Conservation (phyloP, 176 grass and related monocot species). For the Eleusine indica region DNA sequence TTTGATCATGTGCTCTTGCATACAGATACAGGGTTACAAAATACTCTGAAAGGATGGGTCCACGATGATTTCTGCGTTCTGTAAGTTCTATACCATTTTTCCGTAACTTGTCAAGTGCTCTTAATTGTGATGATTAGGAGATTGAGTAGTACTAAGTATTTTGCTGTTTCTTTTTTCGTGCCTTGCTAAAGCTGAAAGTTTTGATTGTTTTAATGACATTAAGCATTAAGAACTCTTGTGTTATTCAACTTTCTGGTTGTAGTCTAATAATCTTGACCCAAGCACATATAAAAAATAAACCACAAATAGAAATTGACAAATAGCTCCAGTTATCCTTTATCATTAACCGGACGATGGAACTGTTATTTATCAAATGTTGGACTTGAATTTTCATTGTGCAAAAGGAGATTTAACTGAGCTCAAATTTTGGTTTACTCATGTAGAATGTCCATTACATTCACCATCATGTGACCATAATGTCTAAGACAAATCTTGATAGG, state of each 20-base stretch:
- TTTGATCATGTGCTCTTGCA: constrained; percentile 29
- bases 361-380: not conserved
- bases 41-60: constrained; percentile 23
- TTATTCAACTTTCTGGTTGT: not conserved
- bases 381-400: not conserved
- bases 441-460: not conserved
- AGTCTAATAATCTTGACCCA: not conserved
- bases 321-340: not conserved
- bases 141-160: not conserved
- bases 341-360: not conserved
- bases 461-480: not conserved
- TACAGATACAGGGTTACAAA: constrained; percentile 22
- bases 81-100: constrained; percentile 39
- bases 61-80: not conserved
- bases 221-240: not conserved
- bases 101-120: not conserved
- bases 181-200: not conserved
- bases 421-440: not conserved
- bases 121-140: not conserved
- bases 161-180: not conserved
- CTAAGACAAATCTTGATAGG: not conserved
- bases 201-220: not conserved
- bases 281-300: not conserved
- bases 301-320: not conserved
- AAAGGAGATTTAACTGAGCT: not conserved